Base-by-base conservation (phyloP, 768 basidiomycete genomes). In the Chiua virens region DNA sequence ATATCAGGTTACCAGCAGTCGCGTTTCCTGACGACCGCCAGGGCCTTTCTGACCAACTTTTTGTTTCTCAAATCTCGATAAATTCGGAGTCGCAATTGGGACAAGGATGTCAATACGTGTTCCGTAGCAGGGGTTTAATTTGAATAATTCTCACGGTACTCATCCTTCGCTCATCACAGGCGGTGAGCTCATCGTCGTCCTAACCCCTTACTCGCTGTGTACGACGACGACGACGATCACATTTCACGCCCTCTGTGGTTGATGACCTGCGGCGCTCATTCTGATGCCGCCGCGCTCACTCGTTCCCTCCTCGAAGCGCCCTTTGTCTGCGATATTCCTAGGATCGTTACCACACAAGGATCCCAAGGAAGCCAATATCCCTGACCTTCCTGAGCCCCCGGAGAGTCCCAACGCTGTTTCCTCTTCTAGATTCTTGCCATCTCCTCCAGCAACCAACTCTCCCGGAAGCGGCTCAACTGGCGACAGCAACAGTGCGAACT, bases 371-470 rank as follows among this genome's bases (percentile, higher is more conserved):
- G 50, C 42, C 14, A 64, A 73, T 42, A 73, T 87, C 18, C 87
- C 87, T 4, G 84, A 86, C 59, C 77, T 89, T 39, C 86, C 86
- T 44, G 84, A 83, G 55, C 85, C 84, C 4, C 82, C 85, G 35
- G 67, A 69, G n/a, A 86, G 82, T 54, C 84, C 85, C 11, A 74
- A 72, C 21, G 70, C 76, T 30, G 66, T 75, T 50, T 76, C 82
- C 5, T 65, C 75, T 50, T 88, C 87, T 6, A 89, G 89, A 7
- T 66, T 34, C 17, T 34, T 92, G 6, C 89, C 90, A 2, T 90
- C 88, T 21, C 90, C 90, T 1, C 90, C 90, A 38, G 89, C 87
- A 23, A 89, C 90, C 18, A 91, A 90, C 63, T 91, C 89, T 11
- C 90, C 88, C 2, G 88, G 86, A 30, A 89, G 87, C 66, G 86